Base-by-base conservation (phyloP, 2,329 filamentous ascomycete species). In the Plectosphaerella plurivora region DNA sequence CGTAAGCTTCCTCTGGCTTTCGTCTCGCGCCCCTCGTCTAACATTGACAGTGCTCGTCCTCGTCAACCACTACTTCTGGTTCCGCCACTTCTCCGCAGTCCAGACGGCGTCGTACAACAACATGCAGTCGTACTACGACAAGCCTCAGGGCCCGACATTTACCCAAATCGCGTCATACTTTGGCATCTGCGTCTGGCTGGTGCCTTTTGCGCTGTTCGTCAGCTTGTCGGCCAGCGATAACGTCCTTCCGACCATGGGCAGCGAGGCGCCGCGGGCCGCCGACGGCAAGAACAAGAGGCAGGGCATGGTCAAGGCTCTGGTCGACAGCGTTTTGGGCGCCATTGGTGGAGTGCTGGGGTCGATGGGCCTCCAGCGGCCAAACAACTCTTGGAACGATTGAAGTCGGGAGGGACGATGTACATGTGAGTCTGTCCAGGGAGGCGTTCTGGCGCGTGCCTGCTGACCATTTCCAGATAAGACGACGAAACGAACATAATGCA, bases 81-180 rank as follows among this genome's bases (percentile, higher is more conserved):
- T 99, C 77, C 83, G 83, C 52, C 87, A 97, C 72, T 99, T 99
- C 70, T 93, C 88, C 54, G 72, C 77, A 51, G 76, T 79, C 51
- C 80, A 86, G 57, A 69, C 79, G 47, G 71, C 70, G 51, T 75
- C 83, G 3, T 83, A 86, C 69, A 71, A 78, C 52, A 76, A 80
- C 62, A 68, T 74, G 68, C 75, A 78, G 4, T 80, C 83, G 51
- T 78, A 82, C 65, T 86, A 88, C 65, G 83, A 89, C 58, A 74
- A 77, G 53, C 73, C 76, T 51, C 71, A 83, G 50, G 66, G 91
- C 45, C 94, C 94, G 0, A 87, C 82, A 37, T 99, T 99, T 68
- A 92, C 90, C 16, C 91, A 97, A 73, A 94, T 97, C 45, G 91
- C 94, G 0, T 93, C 90, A 0, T 99, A 94, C 71, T 99, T 99